Conservation (phyloP, 2,329 filamentous ascomycete genomes). For the Colletotrichum sp. region DNA sequence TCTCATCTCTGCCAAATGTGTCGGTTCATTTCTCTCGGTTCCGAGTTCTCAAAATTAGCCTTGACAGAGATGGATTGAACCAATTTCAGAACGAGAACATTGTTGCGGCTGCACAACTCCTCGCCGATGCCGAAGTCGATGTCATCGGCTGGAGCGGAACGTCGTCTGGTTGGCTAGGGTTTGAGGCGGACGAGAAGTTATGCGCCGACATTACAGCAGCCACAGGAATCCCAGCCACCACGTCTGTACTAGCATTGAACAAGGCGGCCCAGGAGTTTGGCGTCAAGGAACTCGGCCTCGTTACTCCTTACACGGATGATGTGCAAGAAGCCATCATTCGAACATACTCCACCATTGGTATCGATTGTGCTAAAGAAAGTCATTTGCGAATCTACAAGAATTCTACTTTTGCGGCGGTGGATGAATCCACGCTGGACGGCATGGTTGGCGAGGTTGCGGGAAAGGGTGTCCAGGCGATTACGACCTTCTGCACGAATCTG, state of each 20-base stretch:
- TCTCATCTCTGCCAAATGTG: background rate
- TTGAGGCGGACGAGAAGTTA: constrained; percentile 42
- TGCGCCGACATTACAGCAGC: constrained; percentile 39
- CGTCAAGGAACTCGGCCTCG: constrained; percentile 26
- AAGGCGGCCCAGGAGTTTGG: constrained; percentile 36
- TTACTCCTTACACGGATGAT: constrained; percentile 47
- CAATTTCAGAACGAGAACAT: constrained; percentile 24
- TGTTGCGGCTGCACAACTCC: constrained; percentile 35
- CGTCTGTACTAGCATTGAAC: constrained; percentile 45
- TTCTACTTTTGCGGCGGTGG: constrained; percentile 38
- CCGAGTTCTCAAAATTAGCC: background rate
- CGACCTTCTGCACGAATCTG: constrained; percentile 49
- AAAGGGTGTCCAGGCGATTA: constrained; percentile 33
- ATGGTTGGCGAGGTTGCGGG: constrained; percentile 30
- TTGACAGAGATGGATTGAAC: background rate
- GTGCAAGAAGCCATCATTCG: constrained; percentile 40
- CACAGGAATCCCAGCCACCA: constrained; percentile 43
- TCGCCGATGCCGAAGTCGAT: constrained; percentile 41
- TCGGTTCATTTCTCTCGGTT: background rate
- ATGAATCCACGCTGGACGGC: constrained; percentile 25
- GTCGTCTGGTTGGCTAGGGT: constrained; percentile 42
- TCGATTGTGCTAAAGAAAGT: constrained; percentile 34
- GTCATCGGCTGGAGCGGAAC: constrained; percentile 43
- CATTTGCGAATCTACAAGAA: constrained; percentile 41
- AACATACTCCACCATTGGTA: constrained; percentile 36